Conservation (phyloP, 2,329 filamentous ascomycete species). For the Daldinia eschscholtzii region DNA sequence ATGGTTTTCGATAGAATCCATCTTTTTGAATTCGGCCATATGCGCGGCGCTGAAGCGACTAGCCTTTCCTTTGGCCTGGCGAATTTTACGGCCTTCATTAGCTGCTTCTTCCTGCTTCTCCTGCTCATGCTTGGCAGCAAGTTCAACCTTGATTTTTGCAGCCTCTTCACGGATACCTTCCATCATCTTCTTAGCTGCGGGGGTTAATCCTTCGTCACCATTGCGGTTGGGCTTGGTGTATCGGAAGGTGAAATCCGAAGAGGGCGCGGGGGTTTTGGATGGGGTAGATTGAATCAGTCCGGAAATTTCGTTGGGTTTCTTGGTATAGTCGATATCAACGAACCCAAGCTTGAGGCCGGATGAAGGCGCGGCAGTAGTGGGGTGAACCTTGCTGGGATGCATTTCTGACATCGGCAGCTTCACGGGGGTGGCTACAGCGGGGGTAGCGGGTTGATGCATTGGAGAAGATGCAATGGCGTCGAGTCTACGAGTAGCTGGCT, state of each 20-base stretch:
- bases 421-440: slow-evolving; percentile 72
- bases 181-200: slow-evolving; percentile 72
- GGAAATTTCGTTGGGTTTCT: slow-evolving; percentile 59
- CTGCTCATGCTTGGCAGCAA: slow-evolving; percentile 72
- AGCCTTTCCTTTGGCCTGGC: slow-evolving; percentile 81
- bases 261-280: slow-evolving; percentile 67
- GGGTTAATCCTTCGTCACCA: slow-evolving; percentile 67
- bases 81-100: slow-evolving; percentile 75
- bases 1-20: slow-evolving; percentile 94
- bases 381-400: slow-evolving; percentile 88
- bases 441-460: slow-evolving; percentile 63
- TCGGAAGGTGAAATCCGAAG: slow-evolving; percentile 75
- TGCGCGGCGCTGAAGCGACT: slow-evolving; percentile 87
- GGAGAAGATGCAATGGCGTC: slow-evolving; percentile 55
- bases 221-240: slow-evolving; percentile 62
- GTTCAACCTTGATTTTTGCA: slow-evolving; percentile 75
- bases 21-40: slow-evolving; percentile 92
- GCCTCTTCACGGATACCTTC: slow-evolving; percentile 79
- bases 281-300: slow-evolving; percentile 70
- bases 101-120: slow-evolving; percentile 62
- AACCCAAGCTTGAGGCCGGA: slow-evolving; percentile 88
- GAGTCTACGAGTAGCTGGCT: slow-evolving; percentile 48
- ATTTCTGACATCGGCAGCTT: slow-evolving; percentile 84
- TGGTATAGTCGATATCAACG: slow-evolving; percentile 74
- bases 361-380: slow-evolving; percentile 80